Evolutionary conservation across 1,139 yeast genomes (phyloP).

Genomic region (Yamadazyma sp.): DNA sequence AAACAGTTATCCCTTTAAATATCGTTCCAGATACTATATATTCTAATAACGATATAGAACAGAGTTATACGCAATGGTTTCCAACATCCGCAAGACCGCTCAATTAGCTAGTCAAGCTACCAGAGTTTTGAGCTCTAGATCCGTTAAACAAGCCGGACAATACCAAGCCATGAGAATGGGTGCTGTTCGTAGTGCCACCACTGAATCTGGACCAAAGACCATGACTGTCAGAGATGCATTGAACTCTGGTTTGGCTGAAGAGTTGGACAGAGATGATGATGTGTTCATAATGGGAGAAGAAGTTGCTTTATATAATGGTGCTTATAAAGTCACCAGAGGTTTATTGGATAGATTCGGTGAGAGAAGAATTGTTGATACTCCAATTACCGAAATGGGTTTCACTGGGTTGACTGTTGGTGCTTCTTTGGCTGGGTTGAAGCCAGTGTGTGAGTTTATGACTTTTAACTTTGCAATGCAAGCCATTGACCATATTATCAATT

Average conservation of each 20-base stretch:
- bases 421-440: constrained; percentile 94
- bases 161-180: constrained; percentile 40
- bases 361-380: constrained; percentile 94
- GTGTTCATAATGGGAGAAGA: constrained; percentile 98
- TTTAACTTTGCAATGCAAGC: constrained; percentile 99
- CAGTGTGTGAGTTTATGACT: constrained; percentile 98
- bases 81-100: constrained; percentile 48
- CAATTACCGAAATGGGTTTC: constrained; percentile 99
- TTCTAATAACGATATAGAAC: not conserved
- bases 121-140: constrained; percentile 14
- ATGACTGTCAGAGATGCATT: constrained; percentile 97
- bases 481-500: constrained; percentile 95
- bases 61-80: constrained; percentile 19
- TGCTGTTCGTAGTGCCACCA: constrained; percentile 42
- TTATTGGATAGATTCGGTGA: constrained; percentile 96
- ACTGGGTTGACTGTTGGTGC: constrained; percentile 98
- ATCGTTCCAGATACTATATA: not conserved
- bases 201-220: constrained; percentile 54
- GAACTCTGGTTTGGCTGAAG: constrained; percentile 94
- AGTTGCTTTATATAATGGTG: constrained; percentile 99
- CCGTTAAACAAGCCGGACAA: constrained; percentile 28
- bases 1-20: not conserved
- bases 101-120: constrained; percentile 43
- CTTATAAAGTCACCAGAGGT: constrained; percentile 96
- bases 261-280: constrained; percentile 91